phyloP scores from a whole-genome alignment of 768 basidiomycete species.

The Cystofilobasidium macerans region DNA sequence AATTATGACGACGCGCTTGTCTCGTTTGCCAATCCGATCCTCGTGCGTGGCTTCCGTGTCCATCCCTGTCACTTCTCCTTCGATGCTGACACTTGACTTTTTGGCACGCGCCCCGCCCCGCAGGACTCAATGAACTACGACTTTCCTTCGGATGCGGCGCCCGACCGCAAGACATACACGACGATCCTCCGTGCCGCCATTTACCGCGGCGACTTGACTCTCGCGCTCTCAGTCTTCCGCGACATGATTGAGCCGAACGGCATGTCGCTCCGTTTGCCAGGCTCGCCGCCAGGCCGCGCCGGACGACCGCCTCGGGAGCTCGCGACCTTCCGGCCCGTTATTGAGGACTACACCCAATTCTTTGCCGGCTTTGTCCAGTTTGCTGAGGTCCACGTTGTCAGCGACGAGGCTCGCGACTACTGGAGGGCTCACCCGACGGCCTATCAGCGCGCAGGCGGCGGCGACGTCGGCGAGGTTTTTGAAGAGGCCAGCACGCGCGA shows the following conservation, averaged over 20 bases:
- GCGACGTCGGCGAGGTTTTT: neutral
- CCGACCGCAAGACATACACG: conserved; percentile 59
- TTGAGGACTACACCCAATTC: conserved; percentile 55
- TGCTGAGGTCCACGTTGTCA: conserved; percentile 34
- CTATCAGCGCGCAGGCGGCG: neutral
- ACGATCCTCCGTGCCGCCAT: conserved; percentile 58
- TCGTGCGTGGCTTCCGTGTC: neutral
- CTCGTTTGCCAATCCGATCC: conserved; percentile 23
- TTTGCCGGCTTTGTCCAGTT: conserved; percentile 66
- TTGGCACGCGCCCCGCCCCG: conserved; percentile 30
- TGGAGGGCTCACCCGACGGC: neutral
- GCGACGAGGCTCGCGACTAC: conserved; percentile 3
- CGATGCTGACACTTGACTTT: neutral
- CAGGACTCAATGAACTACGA: conserved; percentile 41
- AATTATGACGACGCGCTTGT: conserved; percentile 23
- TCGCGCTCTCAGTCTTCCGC: conserved; percentile 49
- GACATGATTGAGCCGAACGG: conserved; percentile 46
- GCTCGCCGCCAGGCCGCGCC: neutral
- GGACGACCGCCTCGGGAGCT: conserved; percentile 12
- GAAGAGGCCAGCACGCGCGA: neutral
- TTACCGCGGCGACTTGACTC: conserved; percentile 56
- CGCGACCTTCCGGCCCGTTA: conserved; percentile 41
- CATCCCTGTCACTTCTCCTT: neutral
- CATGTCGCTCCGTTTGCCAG: conserved; percentile 19
- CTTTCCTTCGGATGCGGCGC: conserved; percentile 43